phyloP scores from a whole-genome alignment of 2,329 filamentous ascomycete species.

The Thelonectria blattea region DNA sequence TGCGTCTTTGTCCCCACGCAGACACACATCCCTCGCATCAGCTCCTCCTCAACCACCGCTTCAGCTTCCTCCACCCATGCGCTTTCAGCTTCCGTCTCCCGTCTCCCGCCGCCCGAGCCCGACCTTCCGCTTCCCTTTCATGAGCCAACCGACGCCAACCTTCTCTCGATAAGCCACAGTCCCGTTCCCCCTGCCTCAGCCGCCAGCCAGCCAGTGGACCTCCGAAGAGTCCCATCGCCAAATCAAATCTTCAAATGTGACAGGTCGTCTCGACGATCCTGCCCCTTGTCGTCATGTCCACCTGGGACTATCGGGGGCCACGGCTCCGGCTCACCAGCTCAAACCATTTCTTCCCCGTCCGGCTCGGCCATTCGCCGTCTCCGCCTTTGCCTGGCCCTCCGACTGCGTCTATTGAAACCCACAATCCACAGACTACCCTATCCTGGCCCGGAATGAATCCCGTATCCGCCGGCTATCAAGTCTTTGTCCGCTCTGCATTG shows the following conservation, averaged over 20 bases:
- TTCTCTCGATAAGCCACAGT: constrained; percentile 16
- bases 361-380: constrained; percentile 10
- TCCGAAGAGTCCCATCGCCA: constrained; percentile 19
- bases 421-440: constrained; percentile 13
- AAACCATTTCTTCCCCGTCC: constrained; percentile 5
- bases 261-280: constrained; percentile 30
- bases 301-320: constrained; percentile 14
- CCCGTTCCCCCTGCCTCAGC: constrained; percentile 18
- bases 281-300: constrained; percentile 25
- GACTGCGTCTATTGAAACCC: constrained; percentile 1
- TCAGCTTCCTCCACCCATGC: constrained; percentile 13
- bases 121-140: constrained; percentile 4
- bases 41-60: constrained; percentile 22
- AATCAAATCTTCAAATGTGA: constrained; percentile 28
- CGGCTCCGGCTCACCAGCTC: constrained; percentile 12
- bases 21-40: constrained; percentile 6
- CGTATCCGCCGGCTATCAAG: constrained; percentile 9
- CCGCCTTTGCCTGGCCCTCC: constrained; percentile 8
- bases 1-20: constrained; percentile 10
- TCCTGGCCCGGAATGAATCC: constrained; percentile 3
- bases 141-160: constrained; percentile 16
- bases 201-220: constrained; percentile 21
- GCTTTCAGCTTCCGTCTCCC: constrained; percentile 6
- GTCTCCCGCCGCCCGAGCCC: constrained; percentile 1
- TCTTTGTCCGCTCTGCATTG: constrained; percentile 5